A percentile compares a stretch with the other conserved stretches of the same genome.
These are phyloP conservation scores for Rutstroemia sp. DNA, from an alignment of 2,329 filamentous ascomycete species.

Conservation along the genomic window DNA sequence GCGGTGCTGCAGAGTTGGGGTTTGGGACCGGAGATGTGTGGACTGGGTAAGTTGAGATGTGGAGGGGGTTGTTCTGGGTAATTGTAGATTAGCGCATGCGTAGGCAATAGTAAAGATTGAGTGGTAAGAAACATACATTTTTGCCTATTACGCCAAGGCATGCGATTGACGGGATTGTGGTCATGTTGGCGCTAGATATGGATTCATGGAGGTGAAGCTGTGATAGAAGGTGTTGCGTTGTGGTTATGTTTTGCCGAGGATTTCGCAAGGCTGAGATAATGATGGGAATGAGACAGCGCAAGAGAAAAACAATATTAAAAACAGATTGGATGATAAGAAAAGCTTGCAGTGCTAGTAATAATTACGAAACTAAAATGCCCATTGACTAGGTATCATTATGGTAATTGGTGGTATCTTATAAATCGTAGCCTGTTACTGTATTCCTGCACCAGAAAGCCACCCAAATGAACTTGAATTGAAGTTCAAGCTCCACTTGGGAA, in stretches of 20 bases:
- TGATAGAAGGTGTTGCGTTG: constrained; percentile 6
- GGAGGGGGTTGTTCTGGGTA: constrained; percentile 84
- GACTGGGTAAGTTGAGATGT: constrained; percentile 76
- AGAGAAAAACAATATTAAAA: no score
- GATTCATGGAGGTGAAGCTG: background rate
- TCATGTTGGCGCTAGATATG: constrained; percentile 31
- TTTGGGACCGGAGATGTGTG: background rate
- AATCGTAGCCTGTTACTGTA: constrained; percentile 12
- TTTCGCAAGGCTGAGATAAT: background rate
- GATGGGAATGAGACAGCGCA: no score
- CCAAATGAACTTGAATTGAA: no score
- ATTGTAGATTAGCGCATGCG: background rate
- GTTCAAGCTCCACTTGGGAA: no score
- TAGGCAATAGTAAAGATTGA: background rate
- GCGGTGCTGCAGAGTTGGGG: constrained; percentile 57
- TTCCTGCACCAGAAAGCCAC: no score
- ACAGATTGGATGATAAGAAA: no score
- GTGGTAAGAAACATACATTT: constrained; percentile 51
- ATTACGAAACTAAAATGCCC: background rate
- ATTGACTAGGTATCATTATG: background rate
- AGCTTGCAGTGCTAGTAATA: no score
- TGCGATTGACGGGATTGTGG: constrained; percentile 71
- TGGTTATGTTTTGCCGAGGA: background rate
- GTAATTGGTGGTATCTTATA: background rate
- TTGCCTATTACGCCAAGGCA: constrained; percentile 92